Conservation (phyloP, 345 rosid genomes). For the Ceriops decandra region DNA sequence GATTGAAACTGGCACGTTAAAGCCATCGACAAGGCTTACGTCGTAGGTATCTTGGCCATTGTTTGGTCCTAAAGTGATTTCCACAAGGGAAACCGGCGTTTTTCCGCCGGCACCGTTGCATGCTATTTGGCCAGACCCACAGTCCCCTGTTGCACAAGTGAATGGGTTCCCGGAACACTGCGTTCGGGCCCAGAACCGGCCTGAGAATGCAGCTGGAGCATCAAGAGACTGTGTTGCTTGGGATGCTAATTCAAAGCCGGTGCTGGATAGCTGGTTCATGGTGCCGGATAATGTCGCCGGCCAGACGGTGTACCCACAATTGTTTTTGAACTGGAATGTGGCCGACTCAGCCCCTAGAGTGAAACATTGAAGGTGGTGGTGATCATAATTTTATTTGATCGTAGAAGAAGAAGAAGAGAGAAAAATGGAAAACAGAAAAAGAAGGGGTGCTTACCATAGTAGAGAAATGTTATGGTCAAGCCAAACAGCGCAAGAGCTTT, state of each 20-base stretch:
- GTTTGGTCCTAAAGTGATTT: conserved; percentile 26
- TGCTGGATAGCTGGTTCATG: conserved; percentile 14
- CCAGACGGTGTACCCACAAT: conserved; percentile 35
- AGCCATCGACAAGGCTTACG: conserved; percentile 47
- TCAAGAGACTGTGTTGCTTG: conserved; percentile 18
- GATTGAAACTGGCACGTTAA: conserved; percentile 34
- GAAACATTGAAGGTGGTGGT: too few relatives aligned
- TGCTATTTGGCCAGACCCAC: conserved; percentile 38
- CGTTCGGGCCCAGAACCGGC: conserved; percentile 54
- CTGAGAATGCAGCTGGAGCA: conserved; percentile 33
- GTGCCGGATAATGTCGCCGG: conserved; percentile 31
- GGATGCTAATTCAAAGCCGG: conserved; percentile 49
- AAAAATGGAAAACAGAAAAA: too few relatives aligned
- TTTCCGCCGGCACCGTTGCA: conserved; percentile 30
- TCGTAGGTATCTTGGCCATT: conserved; percentile 28
- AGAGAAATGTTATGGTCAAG: too few relatives aligned
- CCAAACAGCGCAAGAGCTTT: too few relatives aligned
- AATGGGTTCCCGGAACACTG: conserved; percentile 36
- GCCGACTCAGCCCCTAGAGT: conserved; percentile 5
- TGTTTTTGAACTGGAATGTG: conserved; percentile 42
- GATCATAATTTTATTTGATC: too few relatives aligned
- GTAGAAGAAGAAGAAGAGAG: too few relatives aligned
- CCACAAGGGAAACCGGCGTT: conserved; percentile 43
- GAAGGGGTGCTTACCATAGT: too few relatives aligned
- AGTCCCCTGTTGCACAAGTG: conserved; percentile 44